Evolutionary conservation across 352 stramenopile genomes (phyloP), one percentile per base, ranked within the genome.

Genomic region (Elongisporangium undulatum): DNA sequence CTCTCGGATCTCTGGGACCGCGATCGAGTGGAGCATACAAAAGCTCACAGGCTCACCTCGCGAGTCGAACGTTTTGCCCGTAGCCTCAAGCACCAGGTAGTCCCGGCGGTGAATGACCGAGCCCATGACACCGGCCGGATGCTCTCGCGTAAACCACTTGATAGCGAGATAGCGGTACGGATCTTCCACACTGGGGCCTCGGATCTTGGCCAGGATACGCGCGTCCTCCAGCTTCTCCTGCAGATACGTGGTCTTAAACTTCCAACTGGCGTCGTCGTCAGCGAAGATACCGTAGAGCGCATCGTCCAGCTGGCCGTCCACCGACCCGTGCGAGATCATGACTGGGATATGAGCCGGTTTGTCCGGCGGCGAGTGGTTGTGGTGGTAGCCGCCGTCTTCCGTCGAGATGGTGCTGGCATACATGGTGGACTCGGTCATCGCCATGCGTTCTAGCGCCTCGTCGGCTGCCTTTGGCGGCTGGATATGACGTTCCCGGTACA

Each of bases 61-160:
- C 1, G 60, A 67, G 53, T 86, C 74, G 2, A 50, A 55, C 0
- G 64, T 71, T 10, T 73, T 53, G 0, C 79, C 78, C 0, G 69
- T 78, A 0, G 66, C 71, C 38, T 88, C 75, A 29, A 84, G 51
- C 34, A 86, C 66, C 19, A 86, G 54, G 45, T 82, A 80, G 53
- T 87, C 75, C n/a, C 78, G 71, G 12, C 67, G 74, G 29, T 79
- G 66, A 22, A 82, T 66, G 49, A 85, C 72, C 2, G 64, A 72
- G 12, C 64, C 68, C 3, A 85, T 53, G 21, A 78, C 48, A 15
- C 29, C 29, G 7, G 54, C 67, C 16, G 77, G 68, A 10, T 75
- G 56, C 49, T 85, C 75, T 54, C 79, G 81, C 0, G 71, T 74
- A 60, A 85, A 80, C 78, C 78, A 88, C 55, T 85, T 88, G 58